A percentile compares a stretch with the other conserved stretches of the same genome.
These are phyloP conservation scores for Elongisporangium undulatum DNA, from an alignment of 352 stramenopile species.

Conservation along the genomic window DNA sequence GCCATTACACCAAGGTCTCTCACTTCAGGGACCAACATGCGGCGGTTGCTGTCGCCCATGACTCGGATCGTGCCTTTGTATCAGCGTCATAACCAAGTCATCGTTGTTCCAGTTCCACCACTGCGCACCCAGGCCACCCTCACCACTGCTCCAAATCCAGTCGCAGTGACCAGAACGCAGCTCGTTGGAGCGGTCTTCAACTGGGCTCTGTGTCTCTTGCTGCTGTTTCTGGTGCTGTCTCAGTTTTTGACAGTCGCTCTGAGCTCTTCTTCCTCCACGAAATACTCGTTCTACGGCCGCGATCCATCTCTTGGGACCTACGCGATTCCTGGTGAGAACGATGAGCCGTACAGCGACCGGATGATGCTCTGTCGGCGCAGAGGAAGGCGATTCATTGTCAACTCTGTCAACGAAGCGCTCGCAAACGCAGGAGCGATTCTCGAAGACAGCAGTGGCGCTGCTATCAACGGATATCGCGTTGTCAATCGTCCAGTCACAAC, in stretches of 20 bases:
- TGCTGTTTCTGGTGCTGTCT: slow-evolving; percentile 16
- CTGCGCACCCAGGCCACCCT: not conserved
- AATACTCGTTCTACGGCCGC: slow-evolving; percentile 10
- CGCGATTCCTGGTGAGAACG: slow-evolving; percentile 28
- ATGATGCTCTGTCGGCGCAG: slow-evolving; percentile 28
- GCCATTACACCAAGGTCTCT: not conserved
- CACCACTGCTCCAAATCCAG: not conserved
- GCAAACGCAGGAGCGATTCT: not conserved
- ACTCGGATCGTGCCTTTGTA: not conserved
- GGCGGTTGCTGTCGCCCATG: not conserved
- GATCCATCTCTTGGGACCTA: slow-evolving; percentile 8
- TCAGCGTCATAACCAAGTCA: not conserved
- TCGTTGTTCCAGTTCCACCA: not conserved
- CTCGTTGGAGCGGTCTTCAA: slow-evolving; percentile 13
- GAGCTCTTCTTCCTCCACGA: not conserved
- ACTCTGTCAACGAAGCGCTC: not conserved
- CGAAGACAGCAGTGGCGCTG: not conserved
- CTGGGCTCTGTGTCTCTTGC: slow-evolving; percentile 26
- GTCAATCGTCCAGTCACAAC: not conserved
- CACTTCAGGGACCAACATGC: not conserved
- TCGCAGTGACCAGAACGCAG: not conserved
- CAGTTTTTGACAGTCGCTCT: slow-evolving; percentile 20
- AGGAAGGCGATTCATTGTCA: not conserved
- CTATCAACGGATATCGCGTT: slow-evolving; percentile 20
- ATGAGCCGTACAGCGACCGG: slow-evolving; percentile 45